Percentiles rank a stretch among this genome's conserved stretches.
Conservation (phyloP, 2,329 filamentous ascomycete species). For the Pseudogymnoascus sp. region DNA sequence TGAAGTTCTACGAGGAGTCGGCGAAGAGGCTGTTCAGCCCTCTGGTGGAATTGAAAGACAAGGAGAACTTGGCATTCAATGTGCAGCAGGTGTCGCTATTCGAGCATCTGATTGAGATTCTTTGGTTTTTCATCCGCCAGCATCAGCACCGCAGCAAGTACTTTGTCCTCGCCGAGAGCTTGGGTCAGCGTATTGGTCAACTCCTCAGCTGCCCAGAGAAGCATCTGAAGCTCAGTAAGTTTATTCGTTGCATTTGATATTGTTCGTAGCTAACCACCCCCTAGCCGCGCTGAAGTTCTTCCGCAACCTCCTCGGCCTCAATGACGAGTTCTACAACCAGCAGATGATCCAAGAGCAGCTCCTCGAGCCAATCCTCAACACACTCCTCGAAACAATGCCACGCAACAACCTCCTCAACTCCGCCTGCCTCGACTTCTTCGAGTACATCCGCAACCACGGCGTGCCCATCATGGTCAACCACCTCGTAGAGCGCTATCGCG, state of each 20-base stretch:
- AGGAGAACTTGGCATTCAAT: conserved; percentile 61
- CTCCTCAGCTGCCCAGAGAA: conserved; percentile 80
- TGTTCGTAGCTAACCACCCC: conserved; percentile 15
- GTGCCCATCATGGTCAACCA: conserved; percentile 77
- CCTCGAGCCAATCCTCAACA: conserved; percentile 75
- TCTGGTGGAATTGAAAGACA: conserved; percentile 68
- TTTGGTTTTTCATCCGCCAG: conserved; percentile 89
- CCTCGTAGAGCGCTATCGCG: conserved; percentile 75
- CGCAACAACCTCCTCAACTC: conserved; percentile 91
- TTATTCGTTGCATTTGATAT: conserved; percentile 19
- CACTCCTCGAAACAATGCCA: conserved; percentile 78
- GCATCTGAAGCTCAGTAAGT: conserved; percentile 79
- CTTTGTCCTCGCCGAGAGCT: conserved; percentile 74
- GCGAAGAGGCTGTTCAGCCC: conserved; percentile 81
- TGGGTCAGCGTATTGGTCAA: conserved; percentile 73
- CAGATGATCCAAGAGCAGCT: conserved; percentile 76
- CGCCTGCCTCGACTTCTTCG: conserved; percentile 88
- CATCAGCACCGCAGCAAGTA: conserved; percentile 81
- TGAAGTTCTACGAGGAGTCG: conserved; percentile 82
- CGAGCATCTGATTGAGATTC: conserved; percentile 82
- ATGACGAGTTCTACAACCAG: conserved; percentile 86
- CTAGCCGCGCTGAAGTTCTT: conserved; percentile 88
- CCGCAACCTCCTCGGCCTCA: conserved; percentile 72
- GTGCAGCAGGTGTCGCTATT: conserved; percentile 86
- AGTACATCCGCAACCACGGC: conserved; percentile 76